Conservation (phyloP, 1,284 basidiomycete genomes). For the Pseudozyma pruni region DNA sequence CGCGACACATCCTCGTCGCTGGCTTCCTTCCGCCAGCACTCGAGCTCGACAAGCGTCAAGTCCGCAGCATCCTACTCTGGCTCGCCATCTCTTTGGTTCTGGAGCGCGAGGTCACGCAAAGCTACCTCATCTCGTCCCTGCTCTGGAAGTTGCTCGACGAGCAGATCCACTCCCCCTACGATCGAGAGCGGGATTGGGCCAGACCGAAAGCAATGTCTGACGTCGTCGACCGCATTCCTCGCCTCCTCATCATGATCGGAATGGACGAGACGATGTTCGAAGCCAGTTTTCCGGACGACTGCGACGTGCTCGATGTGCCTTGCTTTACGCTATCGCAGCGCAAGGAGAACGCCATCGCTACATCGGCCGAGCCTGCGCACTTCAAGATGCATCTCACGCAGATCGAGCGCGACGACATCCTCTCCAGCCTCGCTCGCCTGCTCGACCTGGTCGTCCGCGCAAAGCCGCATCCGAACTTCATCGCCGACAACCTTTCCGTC, state of each 20-base stretch:
- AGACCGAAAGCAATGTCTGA: conserved; percentile 11
- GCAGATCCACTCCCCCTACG: neutral
- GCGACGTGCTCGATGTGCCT: conserved; percentile 5
- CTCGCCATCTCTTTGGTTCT: conserved; percentile 19
- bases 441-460: conserved; percentile 7
- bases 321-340: conserved; percentile 9
- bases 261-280: conserved; percentile 19
- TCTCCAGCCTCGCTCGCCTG: conserved; percentile 22
- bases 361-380: conserved; percentile 7
- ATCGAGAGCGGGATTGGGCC: conserved; percentile 2
- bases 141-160: conserved; percentile 13
- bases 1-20: conserved; percentile 18
- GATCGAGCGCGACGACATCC: conserved; percentile 25
- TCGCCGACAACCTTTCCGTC: conserved; percentile 8
- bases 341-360: conserved; percentile 1
- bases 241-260: conserved; percentile 21
- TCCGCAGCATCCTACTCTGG: conserved; percentile 35
- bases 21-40: conserved; percentile 18
- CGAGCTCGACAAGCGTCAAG: conserved; percentile 9
- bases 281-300: conserved; percentile 31
- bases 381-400: conserved; percentile 29
- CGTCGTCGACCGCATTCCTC: conserved; percentile 15
- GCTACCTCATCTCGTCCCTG: conserved; percentile 8
- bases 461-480: neutral
- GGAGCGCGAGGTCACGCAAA: conserved; percentile 13